A percentile compares a stretch with the other conserved stretches of the same genome.
Evolutionary conservation across 106 monocot species (phyloP).

Genomic region (Vanilla planifolia): DNA sequence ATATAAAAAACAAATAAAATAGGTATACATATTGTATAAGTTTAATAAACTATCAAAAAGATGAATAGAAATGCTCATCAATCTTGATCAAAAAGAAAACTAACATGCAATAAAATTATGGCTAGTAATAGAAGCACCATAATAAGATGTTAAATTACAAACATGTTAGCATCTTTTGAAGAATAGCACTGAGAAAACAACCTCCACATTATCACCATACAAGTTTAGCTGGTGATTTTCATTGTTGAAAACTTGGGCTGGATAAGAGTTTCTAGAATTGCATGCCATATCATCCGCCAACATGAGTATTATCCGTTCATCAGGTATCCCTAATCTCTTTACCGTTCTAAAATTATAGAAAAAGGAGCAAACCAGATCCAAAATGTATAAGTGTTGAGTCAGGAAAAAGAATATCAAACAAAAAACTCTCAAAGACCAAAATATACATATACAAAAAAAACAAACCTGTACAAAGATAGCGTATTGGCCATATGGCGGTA

Average conservation of each 20-base stretch:
- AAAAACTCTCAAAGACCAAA: neutral
- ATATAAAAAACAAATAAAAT: too few relatives aligned
- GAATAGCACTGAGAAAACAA: too few relatives aligned
- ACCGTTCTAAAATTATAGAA: conserved; percentile 59
- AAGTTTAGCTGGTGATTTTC: conserved; percentile 96
- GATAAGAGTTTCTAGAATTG: conserved; percentile 90
- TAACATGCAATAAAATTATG: too few relatives aligned
- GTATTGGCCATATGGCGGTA: conserved; percentile 99
- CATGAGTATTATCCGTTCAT: conserved; percentile 98
- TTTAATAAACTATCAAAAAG: too few relatives aligned
- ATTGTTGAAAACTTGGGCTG: conserved; percentile 98
- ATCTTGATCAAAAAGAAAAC: too few relatives aligned
- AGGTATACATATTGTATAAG: too few relatives aligned
- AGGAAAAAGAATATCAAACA: too few relatives aligned
- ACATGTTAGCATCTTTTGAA: too few relatives aligned
- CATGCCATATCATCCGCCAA: conserved; percentile 99
- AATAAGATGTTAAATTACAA: too few relatives aligned
- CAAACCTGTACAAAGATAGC: conserved; percentile 84
- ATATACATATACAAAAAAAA: neutral
- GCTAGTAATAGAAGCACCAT: too few relatives aligned
- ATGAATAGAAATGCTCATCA: too few relatives aligned
- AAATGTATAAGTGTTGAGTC: too few relatives aligned
- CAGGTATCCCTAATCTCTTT: conserved; percentile 90
- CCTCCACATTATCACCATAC: conserved; percentile 99
- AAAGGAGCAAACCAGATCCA: neutral